Percentiles rank a stretch among this genome's conserved stretches.
phyloP scores from a whole-genome alignment of 1,139 yeast species.

The Taiozyma sp. region DNA sequence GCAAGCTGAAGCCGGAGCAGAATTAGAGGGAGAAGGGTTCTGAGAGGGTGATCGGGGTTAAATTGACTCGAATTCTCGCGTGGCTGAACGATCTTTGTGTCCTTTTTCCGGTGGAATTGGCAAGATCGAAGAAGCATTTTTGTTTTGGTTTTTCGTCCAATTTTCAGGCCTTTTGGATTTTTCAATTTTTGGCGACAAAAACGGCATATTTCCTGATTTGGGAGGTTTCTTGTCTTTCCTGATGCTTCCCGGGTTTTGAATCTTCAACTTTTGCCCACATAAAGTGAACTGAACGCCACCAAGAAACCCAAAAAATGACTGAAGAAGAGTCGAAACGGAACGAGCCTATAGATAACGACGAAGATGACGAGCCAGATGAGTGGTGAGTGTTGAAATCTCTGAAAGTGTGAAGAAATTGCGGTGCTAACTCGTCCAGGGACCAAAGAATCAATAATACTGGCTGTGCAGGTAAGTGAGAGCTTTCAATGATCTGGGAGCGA shows the following conservation, averaged over 20 bases:
- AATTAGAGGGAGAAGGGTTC: neutral
- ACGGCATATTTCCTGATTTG: neutral
- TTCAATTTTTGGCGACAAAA: conserved; percentile 1
- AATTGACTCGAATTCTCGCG: neutral
- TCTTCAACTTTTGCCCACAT: neutral
- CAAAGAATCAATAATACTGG: conserved; percentile 69
- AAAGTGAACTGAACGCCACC: neutral
- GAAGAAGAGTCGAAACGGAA: conserved; percentile 1
- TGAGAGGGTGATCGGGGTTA: neutral
- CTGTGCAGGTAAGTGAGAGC: conserved; percentile 41
- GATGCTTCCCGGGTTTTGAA: neutral
- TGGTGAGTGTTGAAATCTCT: conserved; percentile 17
- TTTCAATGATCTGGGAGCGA: neutral
- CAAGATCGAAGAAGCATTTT: neutral
- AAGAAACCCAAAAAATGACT: neutral
- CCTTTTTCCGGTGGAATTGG: neutral
- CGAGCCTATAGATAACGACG: conserved; percentile 1
- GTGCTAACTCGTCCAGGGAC: conserved; percentile 39
- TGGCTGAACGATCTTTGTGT: neutral
- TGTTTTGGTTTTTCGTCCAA: conserved; percentile 2
- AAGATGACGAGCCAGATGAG: conserved; percentile 61
- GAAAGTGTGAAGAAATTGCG: neutral
- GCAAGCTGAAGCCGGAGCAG: neutral
- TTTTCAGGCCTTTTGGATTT: conserved; percentile 1
- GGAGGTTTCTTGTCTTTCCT: neutral